Evolutionary conservation across 257 asterid species (phyloP).

Genomic region (Nicotiana benthamiana): DNA sequence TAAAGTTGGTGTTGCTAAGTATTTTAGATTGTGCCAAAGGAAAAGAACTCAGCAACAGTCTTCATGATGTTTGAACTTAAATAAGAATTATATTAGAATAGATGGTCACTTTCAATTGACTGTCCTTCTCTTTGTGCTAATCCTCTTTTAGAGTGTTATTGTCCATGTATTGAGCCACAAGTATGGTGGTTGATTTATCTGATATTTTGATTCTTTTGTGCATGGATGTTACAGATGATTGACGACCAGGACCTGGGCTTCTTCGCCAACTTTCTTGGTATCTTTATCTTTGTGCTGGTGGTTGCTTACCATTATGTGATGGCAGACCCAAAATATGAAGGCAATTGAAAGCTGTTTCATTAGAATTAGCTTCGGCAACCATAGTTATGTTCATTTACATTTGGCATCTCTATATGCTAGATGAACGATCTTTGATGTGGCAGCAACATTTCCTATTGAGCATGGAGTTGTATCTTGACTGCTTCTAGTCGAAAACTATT

Average conservation of each 20-base stretch:
- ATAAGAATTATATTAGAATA: neutral
- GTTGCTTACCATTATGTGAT: conserved; percentile 85
- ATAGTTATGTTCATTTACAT: conserved; percentile 14
- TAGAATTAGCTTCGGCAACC: neutral
- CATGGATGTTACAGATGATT: conserved; percentile 56
- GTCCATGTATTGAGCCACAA: neutral
- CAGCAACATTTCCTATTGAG: conserved; percentile 13
- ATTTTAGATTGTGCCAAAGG: neutral
- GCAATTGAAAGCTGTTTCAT: conserved; percentile 38
- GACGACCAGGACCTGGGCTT: conserved; percentile 96
- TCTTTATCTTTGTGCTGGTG: conserved; percentile 72
- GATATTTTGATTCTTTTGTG: neutral
- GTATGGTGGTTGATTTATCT: neutral
- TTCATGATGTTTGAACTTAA: neutral
- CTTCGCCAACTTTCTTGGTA: conserved; percentile 94
- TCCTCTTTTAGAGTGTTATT: neutral
- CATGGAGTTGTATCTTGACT: conserved; percentile 13
- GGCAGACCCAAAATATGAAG: conserved; percentile 93
- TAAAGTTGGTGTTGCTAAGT: neutral
- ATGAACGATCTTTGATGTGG: conserved; percentile 19
- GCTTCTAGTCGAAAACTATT: conserved; percentile 12
- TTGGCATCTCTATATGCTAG: conserved; percentile 16
- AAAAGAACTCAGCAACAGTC: neutral
- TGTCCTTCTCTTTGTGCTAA: neutral
- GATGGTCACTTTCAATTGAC: neutral